Conservation (phyloP, 148 eudicot genomes). For the Chenopodium berlandieri region DNA sequence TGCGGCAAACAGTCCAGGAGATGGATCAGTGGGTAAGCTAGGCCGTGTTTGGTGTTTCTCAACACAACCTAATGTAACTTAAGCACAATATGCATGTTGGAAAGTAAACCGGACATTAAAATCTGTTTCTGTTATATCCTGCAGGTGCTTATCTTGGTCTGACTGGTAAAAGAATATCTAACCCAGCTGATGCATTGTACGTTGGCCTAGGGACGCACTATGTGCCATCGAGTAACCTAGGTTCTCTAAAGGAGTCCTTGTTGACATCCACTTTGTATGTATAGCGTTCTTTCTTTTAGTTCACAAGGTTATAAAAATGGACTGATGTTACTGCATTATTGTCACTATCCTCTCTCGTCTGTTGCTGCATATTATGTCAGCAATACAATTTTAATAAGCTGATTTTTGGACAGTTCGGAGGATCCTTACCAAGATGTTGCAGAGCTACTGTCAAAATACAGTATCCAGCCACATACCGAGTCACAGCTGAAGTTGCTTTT, state of each 20-base stretch:
- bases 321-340: neutral
- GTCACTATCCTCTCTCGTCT: neutral
- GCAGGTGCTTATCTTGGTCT: constrained; percentile 93
- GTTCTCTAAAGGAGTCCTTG: constrained; percentile 62
- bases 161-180: constrained; percentile 78
- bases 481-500: constrained; percentile 61
- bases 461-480: constrained; percentile 58
- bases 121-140: neutral
- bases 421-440: constrained; percentile 58
- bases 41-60: neutral
- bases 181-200: constrained; percentile 88
- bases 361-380: neutral
- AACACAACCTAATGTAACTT: neutral
- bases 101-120: neutral
- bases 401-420: constrained; percentile 46
- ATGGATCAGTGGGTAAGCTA: constrained; percentile 83
- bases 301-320: neutral
- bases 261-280: constrained; percentile 71
- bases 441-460: constrained; percentile 47
- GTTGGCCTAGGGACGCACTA: constrained; percentile 89
- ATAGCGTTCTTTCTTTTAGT: too few species aligned
- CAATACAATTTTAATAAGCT: neutral
- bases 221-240: constrained; percentile 71
- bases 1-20: constrained; percentile 88
- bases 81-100: neutral